These are phyloP conservation scores for Wickerhamomyces silvicola DNA, from an alignment of 805 yeast genomes.

Conservation along the genomic window DNA sequence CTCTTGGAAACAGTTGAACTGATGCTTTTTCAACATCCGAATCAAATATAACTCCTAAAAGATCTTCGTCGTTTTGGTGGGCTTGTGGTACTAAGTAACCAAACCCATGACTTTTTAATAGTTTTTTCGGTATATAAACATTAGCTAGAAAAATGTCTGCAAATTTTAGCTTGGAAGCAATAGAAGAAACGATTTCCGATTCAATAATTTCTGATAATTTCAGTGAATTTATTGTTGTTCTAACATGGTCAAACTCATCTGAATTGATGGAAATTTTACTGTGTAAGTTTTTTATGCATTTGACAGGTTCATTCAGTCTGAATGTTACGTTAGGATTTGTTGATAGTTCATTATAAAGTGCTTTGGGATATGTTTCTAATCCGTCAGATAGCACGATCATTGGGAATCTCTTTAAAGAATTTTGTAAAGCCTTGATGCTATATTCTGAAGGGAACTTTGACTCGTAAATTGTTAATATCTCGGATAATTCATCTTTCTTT, in stretches of 20 bases:
- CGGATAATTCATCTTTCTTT: slow-evolving; percentile 15
- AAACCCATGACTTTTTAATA: slow-evolving; percentile 58
- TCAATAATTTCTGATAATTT: slow-evolving; percentile 30
- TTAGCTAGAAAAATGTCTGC: slow-evolving; percentile 61
- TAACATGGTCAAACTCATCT: slow-evolving; percentile 43
- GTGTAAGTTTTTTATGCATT: slow-evolving; percentile 1
- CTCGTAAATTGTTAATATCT: slow-evolving; percentile 32
- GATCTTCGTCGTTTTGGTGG: slow-evolving; percentile 40
- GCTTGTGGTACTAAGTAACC: slow-evolving; percentile 77
- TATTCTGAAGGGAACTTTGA: slow-evolving; percentile 31
- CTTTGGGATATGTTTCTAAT: slow-evolving; percentile 43
- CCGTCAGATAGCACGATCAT: slow-evolving; percentile 56
- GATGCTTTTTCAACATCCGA: slow-evolving; percentile 69
- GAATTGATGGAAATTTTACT: slow-evolving; percentile 4
- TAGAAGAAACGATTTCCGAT: slow-evolving; percentile 5
- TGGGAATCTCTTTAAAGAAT: slow-evolving; percentile 46
- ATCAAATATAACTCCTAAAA: slow-evolving; percentile 87
- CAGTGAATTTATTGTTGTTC: slow-evolving; percentile 50
- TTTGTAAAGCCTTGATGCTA: slow-evolving; percentile 31
- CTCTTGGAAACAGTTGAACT: slow-evolving; percentile 21
- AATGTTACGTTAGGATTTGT: slow-evolving; percentile 36
- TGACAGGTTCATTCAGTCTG: slow-evolving; percentile 22
- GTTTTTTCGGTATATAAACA: slow-evolving; percentile 45
- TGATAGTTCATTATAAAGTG: slow-evolving; percentile 32
- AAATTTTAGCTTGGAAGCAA: slow-evolving; percentile 19